phyloP scores from a whole-genome alignment of 2,329 filamentous ascomycete species.

The Dothistroma pini region DNA sequence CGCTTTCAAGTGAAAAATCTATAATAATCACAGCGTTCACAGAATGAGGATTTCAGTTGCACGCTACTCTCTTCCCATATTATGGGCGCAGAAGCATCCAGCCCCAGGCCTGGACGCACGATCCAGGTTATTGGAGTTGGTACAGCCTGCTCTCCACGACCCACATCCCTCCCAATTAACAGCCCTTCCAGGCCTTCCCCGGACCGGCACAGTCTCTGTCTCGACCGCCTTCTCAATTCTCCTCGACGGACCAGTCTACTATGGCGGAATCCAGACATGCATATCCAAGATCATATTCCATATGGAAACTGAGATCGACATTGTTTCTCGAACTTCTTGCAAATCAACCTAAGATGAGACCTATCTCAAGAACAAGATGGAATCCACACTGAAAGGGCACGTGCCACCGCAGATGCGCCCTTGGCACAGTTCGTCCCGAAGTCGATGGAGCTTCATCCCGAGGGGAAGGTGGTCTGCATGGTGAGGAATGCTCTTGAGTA shows the following conservation, averaged over 20 bases:
- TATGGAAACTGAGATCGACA: constrained; percentile 9
- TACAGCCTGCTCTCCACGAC: neutral
- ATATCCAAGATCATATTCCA: constrained; percentile 5
- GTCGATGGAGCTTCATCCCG: constrained; percentile 35
- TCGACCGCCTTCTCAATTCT: constrained; percentile 11
- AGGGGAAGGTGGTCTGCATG: constrained; percentile 37
- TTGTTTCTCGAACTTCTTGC: constrained; percentile 6
- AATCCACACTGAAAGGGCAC: constrained; percentile 29
- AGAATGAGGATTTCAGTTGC: too few relatives aligned
- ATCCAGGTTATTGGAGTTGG: too few relatives aligned
- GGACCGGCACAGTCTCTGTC: constrained; percentile 16
- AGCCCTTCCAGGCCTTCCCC: constrained; percentile 6
- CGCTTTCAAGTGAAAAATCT: too few relatives aligned
- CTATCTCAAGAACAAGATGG: constrained; percentile 1
- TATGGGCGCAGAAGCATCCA: too few relatives aligned
- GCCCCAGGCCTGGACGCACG: too few relatives aligned
- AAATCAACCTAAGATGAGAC: neutral
- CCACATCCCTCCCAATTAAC: neutral
- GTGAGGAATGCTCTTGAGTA: constrained; percentile 20
- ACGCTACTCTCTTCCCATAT: too few relatives aligned
- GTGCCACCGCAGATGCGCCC: constrained; percentile 35
- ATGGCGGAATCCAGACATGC: constrained; percentile 10
- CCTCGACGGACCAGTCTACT: constrained; percentile 16
- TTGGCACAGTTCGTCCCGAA: constrained; percentile 34
- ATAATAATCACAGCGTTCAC: too few relatives aligned